Evolutionary conservation across 2,329 filamentous ascomycete genomes (phyloP), one percentile per base, ranked within the genome.

Genomic region (Exserohilum rostratum): DNA sequence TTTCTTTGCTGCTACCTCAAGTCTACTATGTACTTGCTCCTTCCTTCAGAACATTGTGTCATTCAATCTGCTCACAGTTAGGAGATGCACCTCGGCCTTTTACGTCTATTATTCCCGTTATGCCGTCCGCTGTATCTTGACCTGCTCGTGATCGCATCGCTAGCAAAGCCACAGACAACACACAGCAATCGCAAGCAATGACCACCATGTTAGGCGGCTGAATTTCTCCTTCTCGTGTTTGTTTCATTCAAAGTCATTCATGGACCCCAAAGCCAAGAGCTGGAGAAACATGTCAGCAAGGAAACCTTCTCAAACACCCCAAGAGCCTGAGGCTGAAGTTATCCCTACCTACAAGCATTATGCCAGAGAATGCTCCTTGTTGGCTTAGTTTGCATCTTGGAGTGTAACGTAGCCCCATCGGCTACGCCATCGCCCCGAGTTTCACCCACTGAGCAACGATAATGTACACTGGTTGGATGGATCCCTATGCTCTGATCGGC

Each of bases 281-380:
- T 46, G 35, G 11, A 17, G 2, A 29, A 43, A 50, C 43, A 55
- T 58, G 44, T 59, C 48, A 58, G 57, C 29, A 34, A 49, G 46
- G 46, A 29, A 4, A 47, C 47, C 50, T 25, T 54, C n/a, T 46
- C 45, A 51, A 58, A 46, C 48, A 51, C 44, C 60, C 40, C 50
- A 57, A 46, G 35, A 64, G 53, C 60, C 50, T 60, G 55, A 62
- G 64, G 68, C 67, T 68, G 64, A 67, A 61, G 64, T 65, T 68
- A 65, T 55, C 17, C 29, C 7, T 37, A 17, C 13, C 22, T 34
- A 18, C 25, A 6, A 31, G 20, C 61, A 46, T 50, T 57, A 50
- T 53, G 47, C 45, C 39, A 46, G 53, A 31, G 50, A 58, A 45
- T 54, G 43, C 38, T 48, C 43, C 44, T 43, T 48, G 51, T 40